These are phyloP conservation scores for Heliosperma pusillum DNA, from an alignment of 148 eudicot species.

Conservation along the genomic window DNA sequence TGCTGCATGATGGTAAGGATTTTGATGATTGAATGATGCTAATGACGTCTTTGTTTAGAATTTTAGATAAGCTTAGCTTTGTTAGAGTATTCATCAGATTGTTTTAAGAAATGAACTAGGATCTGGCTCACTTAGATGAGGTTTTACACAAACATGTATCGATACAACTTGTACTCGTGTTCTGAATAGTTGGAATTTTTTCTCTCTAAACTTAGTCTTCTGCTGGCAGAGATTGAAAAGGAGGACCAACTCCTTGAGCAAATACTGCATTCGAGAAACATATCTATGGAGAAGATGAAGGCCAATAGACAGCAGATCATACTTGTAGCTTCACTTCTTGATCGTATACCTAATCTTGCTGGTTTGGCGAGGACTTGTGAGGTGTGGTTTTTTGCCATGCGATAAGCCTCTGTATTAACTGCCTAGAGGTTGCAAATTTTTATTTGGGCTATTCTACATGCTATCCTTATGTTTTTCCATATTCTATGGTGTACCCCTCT, in stretches of 20 bases:
- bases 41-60: too few species aligned
- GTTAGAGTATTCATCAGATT: too few species aligned
- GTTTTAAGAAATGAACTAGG: too few species aligned
- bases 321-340: slow-evolving; percentile 84
- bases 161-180: not conserved
- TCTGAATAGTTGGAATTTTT: not conserved
- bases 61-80: too few species aligned
- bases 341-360: slow-evolving; percentile 99
- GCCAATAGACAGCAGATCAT: slow-evolving; percentile 73
- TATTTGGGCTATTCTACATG: too few species aligned
- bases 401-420: not conserved
- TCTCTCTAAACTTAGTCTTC: slow-evolving; percentile 14
- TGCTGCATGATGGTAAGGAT: slow-evolving; percentile 29
- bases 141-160: not conserved
- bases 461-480: too few species aligned
- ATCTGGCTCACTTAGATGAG: too few species aligned
- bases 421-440: not conserved
- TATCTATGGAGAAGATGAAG: slow-evolving; percentile 51
- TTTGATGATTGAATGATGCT: not conserved
- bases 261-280: slow-evolving; percentile 56
- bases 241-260: slow-evolving; percentile 87
- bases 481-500: too few species aligned
- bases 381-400: slow-evolving; percentile 35
- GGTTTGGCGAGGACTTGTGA: slow-evolving; percentile 97
- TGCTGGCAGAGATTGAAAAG: slow-evolving; percentile 58